phyloP scores from a whole-genome alignment of 2,329 filamentous ascomycete species.

The Exophiala xenobiotica region DNA sequence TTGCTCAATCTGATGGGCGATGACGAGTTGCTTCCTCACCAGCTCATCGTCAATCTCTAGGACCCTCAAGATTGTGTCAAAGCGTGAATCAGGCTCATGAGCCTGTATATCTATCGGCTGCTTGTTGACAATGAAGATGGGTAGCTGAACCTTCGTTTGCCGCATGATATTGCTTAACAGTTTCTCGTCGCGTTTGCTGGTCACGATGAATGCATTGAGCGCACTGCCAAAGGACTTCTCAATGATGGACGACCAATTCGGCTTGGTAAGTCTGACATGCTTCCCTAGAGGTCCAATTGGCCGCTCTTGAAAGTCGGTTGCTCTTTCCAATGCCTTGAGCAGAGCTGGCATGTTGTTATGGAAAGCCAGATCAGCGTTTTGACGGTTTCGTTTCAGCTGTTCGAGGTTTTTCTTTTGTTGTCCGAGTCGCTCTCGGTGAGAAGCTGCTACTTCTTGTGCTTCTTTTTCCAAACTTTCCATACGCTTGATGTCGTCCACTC shows the following conservation, averaged over 20 bases:
- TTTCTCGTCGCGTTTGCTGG: slow-evolving; percentile 71
- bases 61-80: slow-evolving; percentile 76
- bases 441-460: slow-evolving; percentile 24
- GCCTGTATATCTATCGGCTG: slow-evolving; percentile 56
- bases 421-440: slow-evolving; percentile 56
- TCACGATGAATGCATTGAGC: slow-evolving; percentile 78
- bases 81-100: slow-evolving; percentile 71
- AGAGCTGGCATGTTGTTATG: slow-evolving; percentile 58
- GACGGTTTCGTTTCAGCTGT: slow-evolving; percentile 57
- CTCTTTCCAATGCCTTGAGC: slow-evolving; percentile 66
- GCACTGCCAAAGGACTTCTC: slow-evolving; percentile 71
- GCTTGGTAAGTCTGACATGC: slow-evolving; percentile 72
- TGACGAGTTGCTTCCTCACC: slow-evolving; percentile 78
- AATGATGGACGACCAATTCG: slow-evolving; percentile 78
- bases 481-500: slow-evolving; percentile 39
- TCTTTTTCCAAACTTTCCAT: slow-evolving; percentile 31
- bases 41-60: slow-evolving; percentile 76
- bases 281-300: slow-evolving; percentile 83
- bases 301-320: slow-evolving; percentile 65
- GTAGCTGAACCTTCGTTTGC: slow-evolving; percentile 50
- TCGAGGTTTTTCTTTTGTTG: slow-evolving; percentile 53
- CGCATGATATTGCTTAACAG: slow-evolving; percentile 66
- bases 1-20: slow-evolving; percentile 80
- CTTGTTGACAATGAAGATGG: slow-evolving; percentile 64
- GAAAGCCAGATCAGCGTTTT: slow-evolving; percentile 64